Base-by-base conservation (phyloP, 805 yeast genomes). In the Kodamaea lidongshanica region DNA sequence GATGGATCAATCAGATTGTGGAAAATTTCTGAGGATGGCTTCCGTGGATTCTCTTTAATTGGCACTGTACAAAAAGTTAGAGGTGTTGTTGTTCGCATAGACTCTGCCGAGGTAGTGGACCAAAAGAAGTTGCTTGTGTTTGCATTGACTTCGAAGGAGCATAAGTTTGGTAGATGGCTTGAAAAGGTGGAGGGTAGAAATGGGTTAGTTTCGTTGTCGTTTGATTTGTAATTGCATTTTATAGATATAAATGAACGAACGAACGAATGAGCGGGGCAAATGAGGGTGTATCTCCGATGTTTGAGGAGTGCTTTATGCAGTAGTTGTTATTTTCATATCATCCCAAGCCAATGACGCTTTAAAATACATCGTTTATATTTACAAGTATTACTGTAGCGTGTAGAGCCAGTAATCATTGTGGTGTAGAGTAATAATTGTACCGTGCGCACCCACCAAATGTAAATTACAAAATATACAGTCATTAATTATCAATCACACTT, bases 141-240 rank as follows among this genome's bases (percentile, higher is more conserved):
- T 40, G 89, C 82, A 0, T 66, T 85, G 20, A 64, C 83, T 4
- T 73, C 89, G 23, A 85, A 88, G 55, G 96, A 89, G 57, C 95
- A 82, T 50, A 75, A 81, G 50, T 65, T 84, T 34, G 96, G 96
- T 21, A 77, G 96, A 52, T 88, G 96, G 95, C 55, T 77, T 15
- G n/a, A n/a, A n/a, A 65, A 72, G 32, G 65, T 70, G 20, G 65
- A 66, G 15, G 79, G 81, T 17, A 74, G 89, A 54, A 85, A 83
- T 56, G 85, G 85, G 35, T 65, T 85, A 41, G 48, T 57, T 20
- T 45, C 54, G 39, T 55, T 61, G 45, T 49, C 56, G 35, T 56
- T 61, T 28, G 23, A 28, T 22, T 16, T 28, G 11, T 28, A 28
- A 22, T 51, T 48, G 45, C 45, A 16, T 25, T 20, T 20, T 12